Evolutionary conservation across 2,329 filamentous ascomycete species (phyloP).

Genomic region (Exophiala sideris): DNA sequence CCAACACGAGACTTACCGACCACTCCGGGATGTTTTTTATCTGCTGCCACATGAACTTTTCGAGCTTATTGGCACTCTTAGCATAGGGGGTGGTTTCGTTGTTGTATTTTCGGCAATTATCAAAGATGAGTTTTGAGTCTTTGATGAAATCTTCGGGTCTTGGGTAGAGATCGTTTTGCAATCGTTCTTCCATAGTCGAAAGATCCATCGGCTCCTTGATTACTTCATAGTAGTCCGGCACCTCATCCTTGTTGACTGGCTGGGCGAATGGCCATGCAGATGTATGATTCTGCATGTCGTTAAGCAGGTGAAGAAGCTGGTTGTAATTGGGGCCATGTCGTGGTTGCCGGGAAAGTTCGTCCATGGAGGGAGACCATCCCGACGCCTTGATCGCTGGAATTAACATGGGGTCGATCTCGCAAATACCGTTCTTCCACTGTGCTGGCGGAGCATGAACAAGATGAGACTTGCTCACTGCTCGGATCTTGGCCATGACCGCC

Average conservation of each 20-base stretch:
- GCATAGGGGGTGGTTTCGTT: constrained; percentile 92
- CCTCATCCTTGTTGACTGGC: constrained; percentile 91
- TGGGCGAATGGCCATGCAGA: constrained; percentile 92
- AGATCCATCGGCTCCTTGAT: constrained; percentile 98
- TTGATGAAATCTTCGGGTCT: constrained; percentile 89
- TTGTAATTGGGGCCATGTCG: constrained; percentile 96
- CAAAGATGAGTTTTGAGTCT: constrained; percentile 84
- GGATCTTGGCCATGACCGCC: constrained; percentile 89
- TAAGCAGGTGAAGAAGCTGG: constrained; percentile 85
- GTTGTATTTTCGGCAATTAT: constrained; percentile 95
- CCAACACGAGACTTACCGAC: constrained; percentile 53
- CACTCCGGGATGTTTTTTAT: constrained; percentile 91
- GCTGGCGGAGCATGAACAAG: constrained; percentile 80
- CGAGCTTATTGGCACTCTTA: constrained; percentile 89
- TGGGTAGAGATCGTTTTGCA: constrained; percentile 88
- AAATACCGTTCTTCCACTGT: constrained; percentile 74
- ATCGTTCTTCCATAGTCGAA: constrained; percentile 90
- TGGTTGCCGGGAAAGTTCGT: constrained; percentile 89
- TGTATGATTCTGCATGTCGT: constrained; percentile 90
- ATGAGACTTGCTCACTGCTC: constrained; percentile 84
- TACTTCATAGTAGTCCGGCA: constrained; percentile 97
- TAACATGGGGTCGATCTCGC: constrained; percentile 75
- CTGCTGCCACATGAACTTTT: constrained; percentile 92
- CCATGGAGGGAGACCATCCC: constrained; percentile 97
- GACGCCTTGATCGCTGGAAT: constrained; percentile 87